phyloP scores from a whole-genome alignment of 768 basidiomycete genomes.

The Paxillus ammoniavirescens region DNA sequence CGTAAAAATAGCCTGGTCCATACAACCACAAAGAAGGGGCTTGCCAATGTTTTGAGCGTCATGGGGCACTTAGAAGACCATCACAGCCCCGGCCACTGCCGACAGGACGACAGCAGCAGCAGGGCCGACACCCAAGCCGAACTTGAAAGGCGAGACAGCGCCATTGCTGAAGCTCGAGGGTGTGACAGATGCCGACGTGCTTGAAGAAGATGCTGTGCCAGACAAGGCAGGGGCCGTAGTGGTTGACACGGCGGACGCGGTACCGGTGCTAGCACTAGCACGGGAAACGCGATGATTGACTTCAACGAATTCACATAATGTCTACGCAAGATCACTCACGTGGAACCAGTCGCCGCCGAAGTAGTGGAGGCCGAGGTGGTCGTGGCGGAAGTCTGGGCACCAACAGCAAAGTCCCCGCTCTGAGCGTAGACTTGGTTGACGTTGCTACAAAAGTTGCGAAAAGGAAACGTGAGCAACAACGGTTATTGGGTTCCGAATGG shows the following conservation, averaged over 20 bases:
- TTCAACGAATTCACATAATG: too few species aligned
- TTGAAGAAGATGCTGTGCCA: not conserved
- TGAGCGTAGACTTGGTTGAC: constrained; percentile 42
- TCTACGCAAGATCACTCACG: constrained; percentile 7
- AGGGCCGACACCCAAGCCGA: constrained; percentile 32
- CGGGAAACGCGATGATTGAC: not conserved
- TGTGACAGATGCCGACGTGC: constrained; percentile 7
- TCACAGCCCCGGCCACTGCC: constrained; percentile 46
- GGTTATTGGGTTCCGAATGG: not conserved
- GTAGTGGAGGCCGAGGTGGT: constrained; percentile 13
- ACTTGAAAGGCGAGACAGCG: constrained; percentile 31
- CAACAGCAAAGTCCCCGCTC: constrained; percentile 44
- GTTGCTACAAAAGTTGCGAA: constrained; percentile 28
- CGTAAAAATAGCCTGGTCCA: too few species aligned
- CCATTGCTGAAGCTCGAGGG: constrained; percentile 22
- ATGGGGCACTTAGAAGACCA: constrained; percentile 38
- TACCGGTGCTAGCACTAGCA: not conserved
- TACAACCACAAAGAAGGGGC: too few species aligned
- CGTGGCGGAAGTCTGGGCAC: constrained; percentile 8
- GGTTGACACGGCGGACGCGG: too few species aligned
- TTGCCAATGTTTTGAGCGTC: too few species aligned
- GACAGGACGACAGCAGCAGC: constrained; percentile 40
- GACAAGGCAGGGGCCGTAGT: too few species aligned
- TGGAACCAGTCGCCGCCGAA: constrained; percentile 2
- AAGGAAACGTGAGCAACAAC: not conserved